Evolutionary conservation across 176 grass and related monocot genomes (phyloP).

Genomic region (Zizania latifolia): DNA sequence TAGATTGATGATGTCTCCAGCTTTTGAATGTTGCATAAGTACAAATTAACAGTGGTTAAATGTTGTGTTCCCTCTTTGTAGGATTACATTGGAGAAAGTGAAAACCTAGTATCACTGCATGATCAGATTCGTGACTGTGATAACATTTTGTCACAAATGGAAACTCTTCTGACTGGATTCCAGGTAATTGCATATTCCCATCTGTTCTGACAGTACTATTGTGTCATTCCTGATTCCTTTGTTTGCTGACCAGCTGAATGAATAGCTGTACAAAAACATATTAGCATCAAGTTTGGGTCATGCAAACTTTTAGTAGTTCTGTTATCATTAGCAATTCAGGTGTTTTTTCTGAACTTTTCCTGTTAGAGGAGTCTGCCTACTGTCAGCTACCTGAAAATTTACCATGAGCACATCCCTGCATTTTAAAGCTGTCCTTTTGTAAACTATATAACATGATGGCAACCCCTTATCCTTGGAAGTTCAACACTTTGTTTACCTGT

Average conservation of each 20-base stretch:
- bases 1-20: not conserved
- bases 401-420: not conserved
- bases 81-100: slow-evolving; percentile 98
- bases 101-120: slow-evolving; percentile 81
- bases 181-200: slow-evolving; percentile 60
- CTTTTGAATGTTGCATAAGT: not conserved
- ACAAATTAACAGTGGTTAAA: not conserved
- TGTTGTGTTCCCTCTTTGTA: slow-evolving; percentile 29
- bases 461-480: not conserved
- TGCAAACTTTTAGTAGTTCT: not conserved
- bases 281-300: not conserved
- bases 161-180: slow-evolving; percentile 85
- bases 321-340: not conserved
- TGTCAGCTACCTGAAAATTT: slow-evolving; percentile 11
- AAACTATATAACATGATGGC: not conserved
- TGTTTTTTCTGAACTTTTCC: not conserved
- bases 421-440: slow-evolving; percentile 1
- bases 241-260: slow-evolving; percentile 11
- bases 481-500: not conserved
- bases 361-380: not conserved
- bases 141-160: slow-evolving; percentile 97
- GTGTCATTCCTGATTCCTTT: slow-evolving; percentile 3
- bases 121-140: slow-evolving; percentile 95
- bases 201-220: slow-evolving; percentile 5
- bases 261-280: not conserved